phyloP scores from a whole-genome alignment of 75 land plant genomes.

The Cryptomeria japonica region DNA sequence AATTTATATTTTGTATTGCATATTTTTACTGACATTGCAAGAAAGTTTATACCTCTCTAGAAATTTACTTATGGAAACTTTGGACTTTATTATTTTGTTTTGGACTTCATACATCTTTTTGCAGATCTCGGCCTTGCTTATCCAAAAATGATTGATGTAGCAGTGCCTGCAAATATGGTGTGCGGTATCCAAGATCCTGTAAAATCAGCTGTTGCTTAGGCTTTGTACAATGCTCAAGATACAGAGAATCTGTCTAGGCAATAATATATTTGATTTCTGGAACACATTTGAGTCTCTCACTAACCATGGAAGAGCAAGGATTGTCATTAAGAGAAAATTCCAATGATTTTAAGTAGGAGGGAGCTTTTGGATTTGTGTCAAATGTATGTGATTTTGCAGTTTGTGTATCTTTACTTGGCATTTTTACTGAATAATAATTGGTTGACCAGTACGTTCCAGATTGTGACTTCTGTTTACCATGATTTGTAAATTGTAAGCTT shows the following conservation, averaged over 20 bases:
- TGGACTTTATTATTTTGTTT: neutral
- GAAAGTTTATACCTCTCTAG: neutral
- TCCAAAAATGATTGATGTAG: conserved; percentile 95
- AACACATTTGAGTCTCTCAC: neutral
- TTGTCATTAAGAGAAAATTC: neutral
- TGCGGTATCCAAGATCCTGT: conserved; percentile 83
- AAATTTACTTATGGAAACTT: neutral
- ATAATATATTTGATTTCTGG: neutral
- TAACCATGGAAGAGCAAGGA: neutral
- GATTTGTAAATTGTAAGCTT: conserved; percentile 2
- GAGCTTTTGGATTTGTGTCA: neutral
- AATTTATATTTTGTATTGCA: neutral
- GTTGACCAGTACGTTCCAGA: neutral
- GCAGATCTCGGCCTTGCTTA: conserved; percentile 86
- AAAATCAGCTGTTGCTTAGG: neutral
- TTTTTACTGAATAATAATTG: neutral
- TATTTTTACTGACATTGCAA: neutral
- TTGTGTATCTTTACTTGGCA: neutral
- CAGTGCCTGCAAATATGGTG: conserved; percentile 93
- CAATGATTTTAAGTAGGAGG: neutral
- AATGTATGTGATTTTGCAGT: neutral
- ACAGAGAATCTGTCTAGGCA: no score
- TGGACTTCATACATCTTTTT: neutral
- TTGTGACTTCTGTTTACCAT: neutral
- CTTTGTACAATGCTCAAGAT: no score